A percentile compares a stretch with the other conserved stretches of the same genome.
These are phyloP conservation scores for Telfairia occidentalis DNA, from an alignment of 331 rosid species.

Conservation along the genomic window DNA sequence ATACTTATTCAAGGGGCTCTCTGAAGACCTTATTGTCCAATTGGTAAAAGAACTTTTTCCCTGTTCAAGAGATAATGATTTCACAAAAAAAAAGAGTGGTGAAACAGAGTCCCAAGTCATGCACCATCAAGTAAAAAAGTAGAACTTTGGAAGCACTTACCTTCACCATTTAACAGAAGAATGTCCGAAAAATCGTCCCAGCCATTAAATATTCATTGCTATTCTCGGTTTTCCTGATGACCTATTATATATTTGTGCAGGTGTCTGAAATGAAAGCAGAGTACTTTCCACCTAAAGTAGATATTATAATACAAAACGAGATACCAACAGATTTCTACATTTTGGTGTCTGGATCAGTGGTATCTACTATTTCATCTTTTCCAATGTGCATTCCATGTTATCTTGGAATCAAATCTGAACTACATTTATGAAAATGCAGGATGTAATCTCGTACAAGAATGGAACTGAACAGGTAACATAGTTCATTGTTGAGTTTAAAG, in stretches of 20 bases:
- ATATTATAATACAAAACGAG: conserved; percentile 69
- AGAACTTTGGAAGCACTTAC: conserved; percentile 2
- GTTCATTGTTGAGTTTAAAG: not conserved
- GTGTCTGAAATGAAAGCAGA: conserved; percentile 75
- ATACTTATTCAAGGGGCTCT: conserved; percentile 61
- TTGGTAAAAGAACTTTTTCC: conserved; percentile 32
- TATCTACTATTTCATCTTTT: conserved; percentile 15
- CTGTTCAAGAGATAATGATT: not conserved
- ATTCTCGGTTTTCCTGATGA: conserved; percentile 13
- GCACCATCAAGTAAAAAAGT: not conserved
- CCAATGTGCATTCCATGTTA: not conserved
- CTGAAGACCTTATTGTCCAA: conserved; percentile 54
- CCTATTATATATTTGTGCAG: conserved; percentile 29
- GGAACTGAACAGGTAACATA: conserved; percentile 67
- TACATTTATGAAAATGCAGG: conserved; percentile 45
- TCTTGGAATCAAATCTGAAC: not conserved
- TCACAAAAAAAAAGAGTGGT: not conserved
- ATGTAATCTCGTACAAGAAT: conserved; percentile 45
- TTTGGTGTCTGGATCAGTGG: conserved; percentile 73
- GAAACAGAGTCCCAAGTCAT: not conserved
- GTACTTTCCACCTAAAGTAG: conserved; percentile 77
- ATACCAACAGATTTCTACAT: conserved; percentile 69
- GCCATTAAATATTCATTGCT: not conserved
- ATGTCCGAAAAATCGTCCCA: not conserved
- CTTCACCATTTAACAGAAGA: not conserved